Percentiles rank a stretch among this genome's conserved stretches.
phyloP scores from a whole-genome alignment of 257 asterid species.

The Nicotiana otophora region DNA sequence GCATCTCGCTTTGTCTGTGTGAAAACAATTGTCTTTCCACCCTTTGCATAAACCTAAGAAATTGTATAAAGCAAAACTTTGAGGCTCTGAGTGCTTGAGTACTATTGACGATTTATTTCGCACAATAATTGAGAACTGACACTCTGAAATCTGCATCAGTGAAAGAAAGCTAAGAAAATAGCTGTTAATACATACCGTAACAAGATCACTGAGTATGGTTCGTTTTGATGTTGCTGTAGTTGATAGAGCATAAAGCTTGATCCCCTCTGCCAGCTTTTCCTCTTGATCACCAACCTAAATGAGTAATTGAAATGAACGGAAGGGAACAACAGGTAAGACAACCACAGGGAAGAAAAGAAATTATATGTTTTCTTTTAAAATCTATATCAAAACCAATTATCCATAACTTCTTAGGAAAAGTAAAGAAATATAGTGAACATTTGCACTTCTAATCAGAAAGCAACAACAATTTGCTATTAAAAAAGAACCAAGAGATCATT shows the following conservation, averaged over 20 bases:
- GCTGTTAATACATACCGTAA: constrained; percentile 42
- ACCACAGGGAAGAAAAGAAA: not conserved
- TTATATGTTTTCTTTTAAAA: not conserved
- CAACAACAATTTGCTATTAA: not conserved
- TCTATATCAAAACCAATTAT: not conserved
- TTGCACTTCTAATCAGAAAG: not conserved
- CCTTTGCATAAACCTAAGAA: constrained; percentile 79
- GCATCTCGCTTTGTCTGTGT: constrained; percentile 94
- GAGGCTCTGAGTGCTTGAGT: not conserved
- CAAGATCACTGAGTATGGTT: constrained; percentile 69
- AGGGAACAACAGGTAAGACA: not conserved
- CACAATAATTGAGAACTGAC: not conserved
- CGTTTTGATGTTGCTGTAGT: constrained; percentile 63
- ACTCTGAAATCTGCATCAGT: not conserved
- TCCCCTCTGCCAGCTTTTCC: constrained; percentile 86
- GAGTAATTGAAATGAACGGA: constrained; percentile 11
- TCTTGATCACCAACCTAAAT: constrained; percentile 73
- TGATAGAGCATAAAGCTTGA: constrained; percentile 69
- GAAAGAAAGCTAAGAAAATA: not conserved
- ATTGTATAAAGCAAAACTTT: not conserved
- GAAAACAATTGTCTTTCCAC: constrained; percentile 88
- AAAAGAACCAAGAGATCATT: not conserved
- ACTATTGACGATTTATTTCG: not conserved
- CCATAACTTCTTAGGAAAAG: not conserved
- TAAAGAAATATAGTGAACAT: not conserved